Base-by-base conservation (phyloP, 352 stramenopile genomes). In the Phytophthora brassicae region DNA sequence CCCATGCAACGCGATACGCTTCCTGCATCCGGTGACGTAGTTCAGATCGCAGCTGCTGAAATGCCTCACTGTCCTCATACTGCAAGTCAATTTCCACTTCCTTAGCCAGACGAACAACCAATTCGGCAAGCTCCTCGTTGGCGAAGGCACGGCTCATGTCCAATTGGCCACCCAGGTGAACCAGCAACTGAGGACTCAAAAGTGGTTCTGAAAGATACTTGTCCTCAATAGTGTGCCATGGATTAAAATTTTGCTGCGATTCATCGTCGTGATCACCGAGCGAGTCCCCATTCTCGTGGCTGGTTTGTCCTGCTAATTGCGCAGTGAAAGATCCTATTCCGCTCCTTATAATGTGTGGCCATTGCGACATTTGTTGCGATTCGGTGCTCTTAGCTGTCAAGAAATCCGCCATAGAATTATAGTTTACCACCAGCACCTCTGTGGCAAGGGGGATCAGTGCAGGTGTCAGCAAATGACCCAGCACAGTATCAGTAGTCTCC, bases 161-260 rank as follows among this genome's bases (percentile, higher is more conserved):
- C 0, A 89, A 66, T 78, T 91, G 79, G 1, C 79, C 82, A 4
- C 82, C 82, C 7, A 89, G 42, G 23, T 91, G 82, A 29, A 89
- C 38, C 8, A 82, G 43, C 6, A 91, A 47, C 39, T 85, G 68
- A 7, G 82, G 76, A 12, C 60, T 75, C 8, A 44, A 55, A 33
- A 91, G 62, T n/a, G 79, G 82, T 39, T 86, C 70, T 2, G 79
- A 89, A 11, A 89, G 48, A 11, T 70, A 71, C 20, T 75, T 63
- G 5, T 73, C 66, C 51, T 86, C 70, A 12, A 88, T 72, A 43
- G 73, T 60, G 47, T 88, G 74, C 82, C 82, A 89, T n/a, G 82
- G 82, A 56, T 91, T 91, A 63, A 72, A 89, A 1, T 45, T 48
- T 23, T 59, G n/a, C 12, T 70, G 59, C 20, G 57, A 44, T 11